Evolutionary conservation across 345 rosid genomes (phyloP).

Genomic region (Nephelium lappaceum): DNA sequence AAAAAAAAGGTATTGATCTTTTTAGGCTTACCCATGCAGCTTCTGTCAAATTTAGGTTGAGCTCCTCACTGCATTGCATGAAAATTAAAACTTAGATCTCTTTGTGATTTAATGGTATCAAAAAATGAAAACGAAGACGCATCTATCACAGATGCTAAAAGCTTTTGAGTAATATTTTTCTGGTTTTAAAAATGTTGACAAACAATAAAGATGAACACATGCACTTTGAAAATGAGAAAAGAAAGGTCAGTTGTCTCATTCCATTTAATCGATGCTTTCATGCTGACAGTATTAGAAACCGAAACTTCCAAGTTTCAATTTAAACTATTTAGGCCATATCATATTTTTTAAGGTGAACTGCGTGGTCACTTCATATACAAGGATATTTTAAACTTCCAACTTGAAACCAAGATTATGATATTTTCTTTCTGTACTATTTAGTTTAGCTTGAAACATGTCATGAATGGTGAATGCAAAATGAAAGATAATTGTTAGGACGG

Average conservation of each 20-base stretch:
- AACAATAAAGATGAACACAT: neutral
- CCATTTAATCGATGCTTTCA: neutral
- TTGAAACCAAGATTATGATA: neutral
- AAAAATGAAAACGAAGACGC: conserved; percentile 9
- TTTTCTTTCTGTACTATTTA: neutral
- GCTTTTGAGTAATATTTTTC: neutral
- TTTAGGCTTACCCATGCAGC: conserved; percentile 87
- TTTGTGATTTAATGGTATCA: neutral
- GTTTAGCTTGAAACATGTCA: neutral
- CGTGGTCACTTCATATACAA: neutral
- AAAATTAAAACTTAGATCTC: conserved; percentile 9
- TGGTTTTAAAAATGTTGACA: neutral
- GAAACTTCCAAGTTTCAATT: neutral
- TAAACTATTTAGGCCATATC: neutral
- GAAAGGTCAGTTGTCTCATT: neutral
- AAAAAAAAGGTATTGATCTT: conserved; percentile 5
- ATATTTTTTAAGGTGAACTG: neutral
- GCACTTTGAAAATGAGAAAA: neutral
- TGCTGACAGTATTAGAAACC: neutral
- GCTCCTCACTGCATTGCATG: conserved; percentile 74
- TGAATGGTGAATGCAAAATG: neutral
- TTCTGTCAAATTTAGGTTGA: conserved; percentile 81
- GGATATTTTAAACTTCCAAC: neutral
- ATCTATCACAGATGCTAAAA: neutral
- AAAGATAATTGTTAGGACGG: neutral